Conservation (phyloP, 116 monocot genomes). For the Iris pallida region DNA sequence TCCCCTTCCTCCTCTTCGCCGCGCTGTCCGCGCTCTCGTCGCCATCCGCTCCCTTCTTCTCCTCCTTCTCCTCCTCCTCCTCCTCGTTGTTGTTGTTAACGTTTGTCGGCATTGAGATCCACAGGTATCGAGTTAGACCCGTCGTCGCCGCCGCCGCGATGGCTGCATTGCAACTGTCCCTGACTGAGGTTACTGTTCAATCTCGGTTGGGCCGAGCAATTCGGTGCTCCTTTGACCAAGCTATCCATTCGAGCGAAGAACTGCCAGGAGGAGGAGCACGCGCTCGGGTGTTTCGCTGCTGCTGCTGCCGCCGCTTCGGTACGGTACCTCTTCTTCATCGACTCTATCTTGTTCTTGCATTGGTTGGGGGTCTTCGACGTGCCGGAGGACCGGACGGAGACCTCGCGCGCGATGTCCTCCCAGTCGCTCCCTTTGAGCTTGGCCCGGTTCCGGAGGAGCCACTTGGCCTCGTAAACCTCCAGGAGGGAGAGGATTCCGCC, state of each 20-base stretch:
- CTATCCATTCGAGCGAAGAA: slow-evolving; percentile 51
- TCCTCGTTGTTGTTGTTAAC: slow-evolving; percentile 2
- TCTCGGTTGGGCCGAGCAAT: slow-evolving; percentile 10
- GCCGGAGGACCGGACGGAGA: slow-evolving; percentile 29
- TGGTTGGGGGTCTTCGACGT: slow-evolving; percentile 53
- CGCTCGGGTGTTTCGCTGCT: slow-evolving; percentile 1
- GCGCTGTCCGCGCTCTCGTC: slow-evolving; percentile 18
- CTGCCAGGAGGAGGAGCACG: slow-evolving; percentile 41
- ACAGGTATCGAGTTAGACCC: slow-evolving; percentile 14
- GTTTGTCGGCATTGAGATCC: slow-evolving; percentile 4
- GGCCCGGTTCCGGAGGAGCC: slow-evolving; percentile 54
- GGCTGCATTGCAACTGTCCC: slow-evolving; percentile 25
- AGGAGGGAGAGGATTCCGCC: slow-evolving; percentile 42
- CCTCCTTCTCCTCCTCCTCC: slow-evolving; percentile 10
- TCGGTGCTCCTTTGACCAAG: slow-evolving; percentile 27
- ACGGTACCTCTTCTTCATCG: slow-evolving; percentile 76
- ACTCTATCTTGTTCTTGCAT: slow-evolving; percentile 89
- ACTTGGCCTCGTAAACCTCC: slow-evolving; percentile 62
- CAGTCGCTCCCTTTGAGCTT: slow-evolving; percentile 73
- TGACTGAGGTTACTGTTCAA: slow-evolving; percentile 4
- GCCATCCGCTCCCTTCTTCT: slow-evolving; percentile 12
- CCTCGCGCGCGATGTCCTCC: slow-evolving; percentile 58
- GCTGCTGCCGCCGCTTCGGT: slow-evolving; percentile 33
- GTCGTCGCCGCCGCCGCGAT: slow-evolving; percentile 33
- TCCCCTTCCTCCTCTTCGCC: slow-evolving; percentile 31